Evolutionary conservation across 805 yeast species (phyloP).

Genomic region (Wickerhamomyces chambardii): DNA sequence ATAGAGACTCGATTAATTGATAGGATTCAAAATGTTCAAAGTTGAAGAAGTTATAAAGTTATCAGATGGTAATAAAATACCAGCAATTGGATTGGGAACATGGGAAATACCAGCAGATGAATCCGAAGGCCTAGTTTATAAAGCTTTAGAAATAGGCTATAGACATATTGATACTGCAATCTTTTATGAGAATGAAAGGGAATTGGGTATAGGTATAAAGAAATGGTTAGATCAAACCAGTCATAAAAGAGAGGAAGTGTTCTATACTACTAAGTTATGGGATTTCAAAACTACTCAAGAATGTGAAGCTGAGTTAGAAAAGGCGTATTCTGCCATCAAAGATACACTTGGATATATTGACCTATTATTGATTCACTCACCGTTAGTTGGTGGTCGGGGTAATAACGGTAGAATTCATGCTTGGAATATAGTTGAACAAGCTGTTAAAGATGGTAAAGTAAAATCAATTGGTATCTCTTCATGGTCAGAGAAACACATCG

Average conservation of each 20-base stretch:
- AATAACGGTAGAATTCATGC: conserved; percentile 52
- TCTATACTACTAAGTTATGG: conserved; percentile 71
- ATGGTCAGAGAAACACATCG: conserved; percentile 54
- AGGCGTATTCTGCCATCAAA: conserved; percentile 42
- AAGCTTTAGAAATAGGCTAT: conserved; percentile 58
- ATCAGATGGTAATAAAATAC: conserved; percentile 47
- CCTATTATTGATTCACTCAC: conserved; percentile 59
- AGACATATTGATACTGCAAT: conserved; percentile 72
- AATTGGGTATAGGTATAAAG: conserved; percentile 50
- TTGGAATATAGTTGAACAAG: conserved; percentile 73
- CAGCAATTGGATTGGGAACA: conserved; percentile 49
- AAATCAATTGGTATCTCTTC: conserved; percentile 73
- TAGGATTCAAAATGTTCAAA: not conserved
- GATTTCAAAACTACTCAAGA: conserved; percentile 33
- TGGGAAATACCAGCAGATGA: conserved; percentile 30
- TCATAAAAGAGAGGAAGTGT: conserved; percentile 38
- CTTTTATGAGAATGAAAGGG: conserved; percentile 54
- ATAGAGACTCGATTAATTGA: too few relatives aligned
- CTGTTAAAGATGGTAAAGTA: conserved; percentile 49
- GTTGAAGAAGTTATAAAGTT: conserved; percentile 17
- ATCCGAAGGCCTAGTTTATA: conserved; percentile 35
- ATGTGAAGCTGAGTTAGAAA: conserved; percentile 50
- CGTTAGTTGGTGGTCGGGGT: conserved; percentile 38
- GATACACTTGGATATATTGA: conserved; percentile 59
- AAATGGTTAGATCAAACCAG: conserved; percentile 40